Percentiles rank a stretch among this genome's conserved stretches.
These are phyloP conservation scores for Geotrichum citri-aurantii DNA, from an alignment of 1,139 yeast genomes.

Conservation along the genomic window DNA sequence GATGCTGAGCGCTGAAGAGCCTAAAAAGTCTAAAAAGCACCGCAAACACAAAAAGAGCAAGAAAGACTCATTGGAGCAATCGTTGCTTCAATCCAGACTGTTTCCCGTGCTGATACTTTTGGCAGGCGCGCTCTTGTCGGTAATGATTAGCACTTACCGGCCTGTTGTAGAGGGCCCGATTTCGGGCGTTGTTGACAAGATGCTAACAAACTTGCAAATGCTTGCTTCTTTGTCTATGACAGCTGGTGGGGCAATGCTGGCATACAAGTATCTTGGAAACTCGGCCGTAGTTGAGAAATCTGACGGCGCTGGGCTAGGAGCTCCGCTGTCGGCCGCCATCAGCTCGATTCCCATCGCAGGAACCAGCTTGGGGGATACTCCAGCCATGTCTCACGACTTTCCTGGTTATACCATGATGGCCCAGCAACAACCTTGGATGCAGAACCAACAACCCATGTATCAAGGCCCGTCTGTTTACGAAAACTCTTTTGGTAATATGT, in stretches of 20 bases:
- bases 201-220: slow-evolving; percentile 10
- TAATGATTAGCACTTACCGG: slow-evolving; percentile 5
- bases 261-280: background rate
- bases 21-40: background rate
- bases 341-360: slow-evolving; percentile 10
- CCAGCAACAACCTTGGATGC: background rate
- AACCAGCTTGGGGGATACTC: background rate
- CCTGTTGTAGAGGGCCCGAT: slow-evolving; percentile 14
- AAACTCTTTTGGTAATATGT: background rate
- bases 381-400: background rate
- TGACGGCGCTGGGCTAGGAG: background rate
- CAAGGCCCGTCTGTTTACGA: background rate
- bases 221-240: slow-evolving; percentile 5
- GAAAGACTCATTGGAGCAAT: background rate
- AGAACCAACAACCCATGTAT: background rate
- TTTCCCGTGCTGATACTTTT: slow-evolving; percentile 4
- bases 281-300: background rate
- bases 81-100: background rate
- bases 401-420: background rate
- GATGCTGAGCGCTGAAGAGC: background rate
- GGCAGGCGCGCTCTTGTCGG: background rate
- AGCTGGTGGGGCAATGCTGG: background rate
- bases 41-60: background rate
- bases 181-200: slow-evolving; percentile 8
- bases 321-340: background rate